Conservation (phyloP, 208 protist species). For the Trypanosoma avium region DNA sequence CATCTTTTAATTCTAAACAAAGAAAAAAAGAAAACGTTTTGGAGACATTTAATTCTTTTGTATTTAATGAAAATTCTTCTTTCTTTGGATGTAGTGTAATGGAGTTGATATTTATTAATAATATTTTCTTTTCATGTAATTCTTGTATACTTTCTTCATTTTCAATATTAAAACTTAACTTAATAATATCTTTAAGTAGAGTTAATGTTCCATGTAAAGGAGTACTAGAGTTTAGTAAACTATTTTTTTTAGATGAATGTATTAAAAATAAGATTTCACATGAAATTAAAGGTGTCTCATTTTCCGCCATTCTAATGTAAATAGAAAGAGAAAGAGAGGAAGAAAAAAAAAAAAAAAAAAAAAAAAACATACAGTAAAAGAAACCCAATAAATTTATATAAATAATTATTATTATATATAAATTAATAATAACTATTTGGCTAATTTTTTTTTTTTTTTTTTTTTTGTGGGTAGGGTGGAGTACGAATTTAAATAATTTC, state of each 20-base stretch:
- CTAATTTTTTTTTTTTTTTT: no score
- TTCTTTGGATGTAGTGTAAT: not conserved
- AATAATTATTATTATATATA: no score
- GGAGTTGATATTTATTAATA: constrained; percentile 3
- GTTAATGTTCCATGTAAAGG: not conserved
- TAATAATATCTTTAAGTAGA: not conserved
- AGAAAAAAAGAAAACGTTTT: not conserved
- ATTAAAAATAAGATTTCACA: not conserved
- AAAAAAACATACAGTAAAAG: no score
- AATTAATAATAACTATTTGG: no score
- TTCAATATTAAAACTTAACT: not conserved
- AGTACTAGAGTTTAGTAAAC: not conserved
- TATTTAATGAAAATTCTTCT: not conserved
- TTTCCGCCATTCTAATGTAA: not conserved
- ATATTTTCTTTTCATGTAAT: not conserved
- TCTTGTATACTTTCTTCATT: not conserved
- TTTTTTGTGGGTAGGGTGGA: no score
- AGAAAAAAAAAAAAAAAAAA: no score
- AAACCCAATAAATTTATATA: no score
- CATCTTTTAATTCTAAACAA: constrained; percentile 6
- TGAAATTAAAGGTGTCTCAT: not conserved
- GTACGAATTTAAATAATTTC: no score
- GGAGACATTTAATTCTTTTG: not conserved
- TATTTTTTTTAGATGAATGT: not conserved
- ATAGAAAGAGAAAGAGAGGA: no score